These are phyloP conservation scores for Stropharia rugosoannulata DNA, from an alignment of 768 basidiomycete species.

Conservation along the genomic window DNA sequence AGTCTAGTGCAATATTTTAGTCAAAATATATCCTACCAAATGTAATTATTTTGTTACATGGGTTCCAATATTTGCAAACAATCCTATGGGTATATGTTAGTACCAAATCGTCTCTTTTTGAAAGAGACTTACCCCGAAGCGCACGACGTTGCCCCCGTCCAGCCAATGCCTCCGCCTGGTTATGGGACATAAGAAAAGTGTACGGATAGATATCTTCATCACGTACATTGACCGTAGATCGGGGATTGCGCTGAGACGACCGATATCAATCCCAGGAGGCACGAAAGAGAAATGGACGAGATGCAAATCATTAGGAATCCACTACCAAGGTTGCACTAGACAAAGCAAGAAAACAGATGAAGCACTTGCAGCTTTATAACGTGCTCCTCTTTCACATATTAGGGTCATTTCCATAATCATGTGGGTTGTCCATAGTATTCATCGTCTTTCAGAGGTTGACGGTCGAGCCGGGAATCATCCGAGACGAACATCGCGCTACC, in stretches of 20 bases:
- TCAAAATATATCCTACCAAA: not conserved
- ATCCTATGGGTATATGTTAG: slow-evolving; percentile 1
- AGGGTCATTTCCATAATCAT: not conserved
- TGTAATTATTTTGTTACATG: not conserved
- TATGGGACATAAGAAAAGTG: not conserved
- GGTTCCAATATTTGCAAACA: slow-evolving; percentile 12
- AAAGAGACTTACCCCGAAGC: slow-evolving; percentile 30
- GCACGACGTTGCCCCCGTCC: slow-evolving; percentile 43
- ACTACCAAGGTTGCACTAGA: too few relatives aligned
- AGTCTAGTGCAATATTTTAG: slow-evolving; percentile 30
- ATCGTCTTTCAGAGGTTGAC: not conserved
- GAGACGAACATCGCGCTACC: not conserved
- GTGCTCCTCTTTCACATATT: not conserved
- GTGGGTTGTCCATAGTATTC: not conserved
- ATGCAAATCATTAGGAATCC: slow-evolving; percentile 12
- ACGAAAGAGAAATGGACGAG: slow-evolving; percentile 9
- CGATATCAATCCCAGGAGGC: slow-evolving; percentile 13
- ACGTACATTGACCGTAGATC: slow-evolving; percentile 24
- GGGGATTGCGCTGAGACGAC: slow-evolving; percentile 16
- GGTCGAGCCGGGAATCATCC: slow-evolving; percentile 1
- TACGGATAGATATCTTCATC: not conserved
- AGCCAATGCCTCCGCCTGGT: slow-evolving; percentile 29
- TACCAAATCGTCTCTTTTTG: slow-evolving; percentile 18
- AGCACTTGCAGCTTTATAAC: not conserved
- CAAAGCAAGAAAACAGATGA: not conserved